Evolutionary conservation across 495 filamentous ascomycete species (phyloP).

Genomic region (Aspergillus leporis): DNA sequence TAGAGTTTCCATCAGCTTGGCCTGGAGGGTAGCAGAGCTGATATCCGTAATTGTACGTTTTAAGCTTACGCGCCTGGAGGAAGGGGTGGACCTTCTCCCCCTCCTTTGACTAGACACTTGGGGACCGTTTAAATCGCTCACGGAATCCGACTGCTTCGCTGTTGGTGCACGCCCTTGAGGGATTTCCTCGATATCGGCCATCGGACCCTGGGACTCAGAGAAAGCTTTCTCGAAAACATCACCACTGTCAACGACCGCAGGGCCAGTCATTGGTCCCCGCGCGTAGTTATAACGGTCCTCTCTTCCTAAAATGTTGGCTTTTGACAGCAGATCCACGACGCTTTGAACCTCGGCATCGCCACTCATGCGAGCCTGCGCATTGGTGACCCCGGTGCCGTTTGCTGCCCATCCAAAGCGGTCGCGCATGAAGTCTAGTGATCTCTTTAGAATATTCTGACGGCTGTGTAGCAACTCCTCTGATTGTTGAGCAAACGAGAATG

Average conservation of each 20-base stretch:
- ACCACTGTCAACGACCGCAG: constrained; percentile 62
- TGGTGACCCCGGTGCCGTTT: constrained; percentile 63
- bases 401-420: constrained; percentile 84
- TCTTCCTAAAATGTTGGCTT: constrained; percentile 69
- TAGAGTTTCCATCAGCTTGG: constrained; percentile 84
- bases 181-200: constrained; percentile 16
- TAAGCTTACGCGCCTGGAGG: constrained; percentile 67
- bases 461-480: constrained; percentile 88
- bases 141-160: constrained; percentile 24
- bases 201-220: constrained; percentile 36
- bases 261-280: constrained; percentile 72
- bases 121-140: constrained; percentile 36
- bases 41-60: constrained; percentile 89
- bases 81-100: constrained; percentile 37
- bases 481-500: constrained; percentile 97
- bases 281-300: constrained; percentile 46
- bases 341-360: constrained; percentile 86
- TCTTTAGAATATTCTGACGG: constrained; percentile 89
- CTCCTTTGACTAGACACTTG: constrained; percentile 34
- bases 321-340: constrained; percentile 84
- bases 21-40: constrained; percentile 66
- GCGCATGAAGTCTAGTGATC: constrained; percentile 96
- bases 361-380: constrained; percentile 76
- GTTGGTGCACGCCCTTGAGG: constrained; percentile 18
- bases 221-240: constrained; percentile 86